Evolutionary conservation across 805 yeast genomes (phyloP).

Genomic region (Candida mattraensis): DNA sequence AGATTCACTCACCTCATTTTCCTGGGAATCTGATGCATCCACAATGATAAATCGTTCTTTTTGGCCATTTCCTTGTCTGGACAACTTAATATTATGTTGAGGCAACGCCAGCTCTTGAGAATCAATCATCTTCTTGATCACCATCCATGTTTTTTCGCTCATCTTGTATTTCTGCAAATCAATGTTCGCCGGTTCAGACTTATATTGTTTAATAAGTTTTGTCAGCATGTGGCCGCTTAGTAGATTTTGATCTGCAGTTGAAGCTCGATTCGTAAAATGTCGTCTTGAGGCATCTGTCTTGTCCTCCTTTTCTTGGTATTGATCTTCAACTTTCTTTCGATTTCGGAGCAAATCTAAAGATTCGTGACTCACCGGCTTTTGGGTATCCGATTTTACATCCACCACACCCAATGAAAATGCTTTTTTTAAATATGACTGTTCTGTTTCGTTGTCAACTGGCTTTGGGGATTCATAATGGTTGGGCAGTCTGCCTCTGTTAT

Average conservation of each 20-base stretch:
- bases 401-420: constrained; percentile 28
- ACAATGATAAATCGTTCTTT: constrained; percentile 28
- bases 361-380: constrained; percentile 19
- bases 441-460: constrained; percentile 1
- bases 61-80: constrained; percentile 1
- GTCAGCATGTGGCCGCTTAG: constrained; percentile 16
- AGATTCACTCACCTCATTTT: constrained; percentile 7
- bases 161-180: constrained; percentile 12
- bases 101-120: constrained; percentile 24
- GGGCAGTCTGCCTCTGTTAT: neutral
- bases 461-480: neutral
- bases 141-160: constrained; percentile 14
- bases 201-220: constrained; percentile 24
- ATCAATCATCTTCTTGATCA: constrained; percentile 20
- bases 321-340: constrained; percentile 22
- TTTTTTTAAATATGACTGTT: constrained; percentile 17
- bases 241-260: constrained; percentile 2
- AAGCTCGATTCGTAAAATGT: neutral
- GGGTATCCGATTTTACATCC: constrained; percentile 17
- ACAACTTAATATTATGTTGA: constrained; percentile 22
- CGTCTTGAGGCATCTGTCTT: constrained; percentile 8
- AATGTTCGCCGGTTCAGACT: constrained; percentile 4
- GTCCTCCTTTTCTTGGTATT: constrained; percentile 17
- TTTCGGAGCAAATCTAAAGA: constrained; percentile 25
- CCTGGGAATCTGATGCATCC: constrained; percentile 21